Base-by-base conservation (phyloP, 768 basidiomycete species). In the Porpolomopsis calyptriformis region DNA sequence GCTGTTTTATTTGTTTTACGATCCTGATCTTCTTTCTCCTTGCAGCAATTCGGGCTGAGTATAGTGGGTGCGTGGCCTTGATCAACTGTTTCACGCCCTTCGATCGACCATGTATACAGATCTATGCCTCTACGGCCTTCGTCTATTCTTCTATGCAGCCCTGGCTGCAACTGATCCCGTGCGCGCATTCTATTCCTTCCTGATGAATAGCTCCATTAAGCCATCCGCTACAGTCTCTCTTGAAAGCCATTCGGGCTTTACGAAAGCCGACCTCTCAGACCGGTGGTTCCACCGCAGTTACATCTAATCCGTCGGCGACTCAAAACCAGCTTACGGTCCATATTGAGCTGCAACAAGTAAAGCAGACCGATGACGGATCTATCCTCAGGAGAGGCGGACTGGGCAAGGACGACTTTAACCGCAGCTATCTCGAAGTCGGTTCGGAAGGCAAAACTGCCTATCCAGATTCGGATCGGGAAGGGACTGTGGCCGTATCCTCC, bases 91-190 rank as follows among this genome's bases (percentile, higher is more conserved):
- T n/a, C n/a, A n/a, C n/a, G n/a, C n/a, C n/a, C n/a, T n/a, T n/a
- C 27, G 10, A 23, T 12, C 4, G 23, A 40, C 7, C 20, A 24
- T 10, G 16, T 24, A 46, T 37, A 20, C 24, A 56, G 55, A 56
- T 31, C 43, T 56, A 2, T 25, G 49, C 26, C 31, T 56, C 11
- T 52, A 54, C 33, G 55, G 53, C n/a, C 37, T 53, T 7, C 48
- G 55, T 14, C 43, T 51, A 8, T 29, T 52, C 14, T 49, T 42
- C 7, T 56, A 56, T 31, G 55, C 47, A n/a, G 2, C 52, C 10
- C 51, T 56, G 1, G 55, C 55, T 1, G 37, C 41, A 9, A 20
- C 26, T 7, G 55, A 57, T 39, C 55, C 55, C 10, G 55, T 55
- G 36, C 7, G 48, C 27, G 20, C 22, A 9, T 43, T 26, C n/a